Conservation (phyloP, 2,329 filamentous ascomycete species). For the Periconia sp. region DNA sequence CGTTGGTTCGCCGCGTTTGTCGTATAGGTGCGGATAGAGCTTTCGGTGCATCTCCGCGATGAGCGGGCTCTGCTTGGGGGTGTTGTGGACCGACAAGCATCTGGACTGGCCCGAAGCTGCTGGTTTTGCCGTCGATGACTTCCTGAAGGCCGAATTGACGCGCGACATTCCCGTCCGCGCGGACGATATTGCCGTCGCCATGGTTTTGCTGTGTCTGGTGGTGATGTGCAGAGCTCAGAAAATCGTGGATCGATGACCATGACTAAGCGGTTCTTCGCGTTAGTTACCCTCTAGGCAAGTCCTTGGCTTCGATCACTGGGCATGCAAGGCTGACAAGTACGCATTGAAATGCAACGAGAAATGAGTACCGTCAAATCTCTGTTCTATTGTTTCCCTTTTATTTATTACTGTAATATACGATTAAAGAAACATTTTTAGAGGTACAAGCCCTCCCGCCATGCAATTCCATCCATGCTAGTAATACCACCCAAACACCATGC, state of each 20-base stretch:
- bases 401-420: not conserved
- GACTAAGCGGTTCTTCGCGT: no score
- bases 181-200: conserved; percentile 63
- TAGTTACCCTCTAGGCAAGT: no score
- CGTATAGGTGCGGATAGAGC: conserved; percentile 18
- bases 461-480: conserved; percentile 32
- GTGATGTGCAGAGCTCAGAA: conserved; percentile 19
- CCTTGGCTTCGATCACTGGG: no score
- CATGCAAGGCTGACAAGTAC: not conserved
- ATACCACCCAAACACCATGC: conserved; percentile 43
- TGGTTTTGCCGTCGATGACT: not conserved
- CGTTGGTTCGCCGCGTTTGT: conserved; percentile 1
- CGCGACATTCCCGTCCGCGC: conserved; percentile 60
- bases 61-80: conserved; percentile 12
- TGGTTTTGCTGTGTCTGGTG: conserved; percentile 11
- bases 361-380: not conserved
- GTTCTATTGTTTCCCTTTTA: not conserved
- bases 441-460: conserved; percentile 16
- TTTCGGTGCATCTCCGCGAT: conserved; percentile 17
- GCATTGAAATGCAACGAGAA: not conserved
- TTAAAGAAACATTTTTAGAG: not conserved
- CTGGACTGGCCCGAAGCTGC: not conserved
- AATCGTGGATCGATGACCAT: conserved; percentile 21
- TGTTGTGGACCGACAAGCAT: no score
- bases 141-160: conserved; percentile 4